phyloP scores from a whole-genome alignment of 129 eudicot genomes.

The Heracleum sosnowskyi region DNA sequence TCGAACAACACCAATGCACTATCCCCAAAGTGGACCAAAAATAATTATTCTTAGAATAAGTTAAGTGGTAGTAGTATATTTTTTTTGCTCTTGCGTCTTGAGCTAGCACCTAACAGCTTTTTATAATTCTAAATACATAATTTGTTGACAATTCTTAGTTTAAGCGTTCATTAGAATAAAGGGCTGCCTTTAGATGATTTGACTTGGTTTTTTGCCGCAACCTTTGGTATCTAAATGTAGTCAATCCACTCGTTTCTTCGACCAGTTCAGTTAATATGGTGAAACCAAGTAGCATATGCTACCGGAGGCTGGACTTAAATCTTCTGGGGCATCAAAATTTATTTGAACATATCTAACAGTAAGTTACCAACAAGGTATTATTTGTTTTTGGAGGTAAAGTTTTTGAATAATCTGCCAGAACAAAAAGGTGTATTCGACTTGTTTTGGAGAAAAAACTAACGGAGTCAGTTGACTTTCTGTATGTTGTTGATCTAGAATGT shows the following conservation, averaged over 20 bases:
- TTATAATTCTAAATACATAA: too few species aligned
- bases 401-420: too few species aligned
- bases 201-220: neutral
- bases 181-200: neutral
- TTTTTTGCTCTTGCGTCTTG: neutral
- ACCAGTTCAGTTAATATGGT: neutral
- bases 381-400: too few species aligned
- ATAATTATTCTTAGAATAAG: too few species aligned
- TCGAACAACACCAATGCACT: too few species aligned
- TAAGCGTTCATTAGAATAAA: neutral
- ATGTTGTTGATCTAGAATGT: neutral
- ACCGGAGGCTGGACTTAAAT: too few species aligned
- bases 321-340: too few species aligned
- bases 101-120: too few species aligned
- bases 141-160: neutral
- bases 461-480: neutral
- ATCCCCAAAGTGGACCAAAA: too few species aligned
- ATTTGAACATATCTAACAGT: too few species aligned
- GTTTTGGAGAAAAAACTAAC: neutral
- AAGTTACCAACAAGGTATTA: too few species aligned
- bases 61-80: neutral
- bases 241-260: neutral
- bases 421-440: neutral
- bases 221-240: neutral
- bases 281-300: neutral